Evolutionary conservation across 768 basidiomycete species (phyloP).

Genomic region (Amanita pallidorosea): DNA sequence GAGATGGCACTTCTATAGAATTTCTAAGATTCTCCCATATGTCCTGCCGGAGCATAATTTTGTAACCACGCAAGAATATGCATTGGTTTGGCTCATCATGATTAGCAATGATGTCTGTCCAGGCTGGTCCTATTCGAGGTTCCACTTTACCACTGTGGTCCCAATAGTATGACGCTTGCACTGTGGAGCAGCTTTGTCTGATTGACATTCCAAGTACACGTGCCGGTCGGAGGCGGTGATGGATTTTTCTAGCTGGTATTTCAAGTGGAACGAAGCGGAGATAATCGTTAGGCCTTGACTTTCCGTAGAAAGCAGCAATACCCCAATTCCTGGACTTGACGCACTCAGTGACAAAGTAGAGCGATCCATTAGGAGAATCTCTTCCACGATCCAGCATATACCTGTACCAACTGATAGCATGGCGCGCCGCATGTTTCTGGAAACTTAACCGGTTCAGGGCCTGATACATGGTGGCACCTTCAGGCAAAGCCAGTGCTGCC

Average conservation of each 20-base stretch:
- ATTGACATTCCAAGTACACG: too few relatives aligned
- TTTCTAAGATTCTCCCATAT: not conserved
- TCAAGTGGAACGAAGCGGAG: too few relatives aligned
- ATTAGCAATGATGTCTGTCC: not conserved
- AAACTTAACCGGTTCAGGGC: conserved; percentile 2
- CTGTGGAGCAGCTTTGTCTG: not conserved
- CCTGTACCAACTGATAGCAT: conserved; percentile 11
- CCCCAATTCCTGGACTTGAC: conserved; percentile 11
- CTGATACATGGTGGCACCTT: conserved; percentile 6
- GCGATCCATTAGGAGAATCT: conserved; percentile 2
- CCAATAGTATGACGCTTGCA: not conserved
- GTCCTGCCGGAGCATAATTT: conserved; percentile 1
- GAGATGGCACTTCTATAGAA: not conserved
- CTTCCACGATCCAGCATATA: conserved; percentile 6
- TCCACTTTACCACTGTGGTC: not conserved
- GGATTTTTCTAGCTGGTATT: too few relatives aligned
- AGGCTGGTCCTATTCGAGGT: not conserved
- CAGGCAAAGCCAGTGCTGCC: conserved; percentile 9
- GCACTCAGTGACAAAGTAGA: conserved; percentile 6
- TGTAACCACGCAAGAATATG: conserved; percentile 9
- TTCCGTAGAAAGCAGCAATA: not conserved
- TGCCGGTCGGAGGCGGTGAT: too few relatives aligned
- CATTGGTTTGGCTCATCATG: conserved; percentile 5
- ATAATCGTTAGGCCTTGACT: not conserved
- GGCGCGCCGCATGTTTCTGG: conserved; percentile 6